Evolutionary conservation across 345 rosid species (phyloP).

Genomic region (Triadica sebifera): DNA sequence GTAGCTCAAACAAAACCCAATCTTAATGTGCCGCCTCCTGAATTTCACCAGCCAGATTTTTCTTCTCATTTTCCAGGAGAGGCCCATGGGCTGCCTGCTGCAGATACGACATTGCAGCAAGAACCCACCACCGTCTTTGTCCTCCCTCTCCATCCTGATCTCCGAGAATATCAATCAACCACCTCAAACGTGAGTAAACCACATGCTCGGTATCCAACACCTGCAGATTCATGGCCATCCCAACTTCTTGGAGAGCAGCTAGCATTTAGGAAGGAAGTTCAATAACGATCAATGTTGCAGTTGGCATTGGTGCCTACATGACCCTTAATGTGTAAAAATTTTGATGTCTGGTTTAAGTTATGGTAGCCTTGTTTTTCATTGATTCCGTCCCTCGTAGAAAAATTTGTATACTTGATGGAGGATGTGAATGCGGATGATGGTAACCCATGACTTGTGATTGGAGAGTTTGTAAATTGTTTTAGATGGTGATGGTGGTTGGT

Average conservation of each 20-base stretch:
- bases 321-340: neutral
- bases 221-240: constrained; percentile 79
- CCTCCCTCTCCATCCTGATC: constrained; percentile 55
- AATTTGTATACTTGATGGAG: neutral
- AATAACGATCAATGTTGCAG: neutral
- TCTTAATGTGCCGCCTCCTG: constrained; percentile 51
- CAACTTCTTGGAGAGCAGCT: constrained; percentile 51
- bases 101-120: constrained; percentile 45
- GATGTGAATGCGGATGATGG: neutral
- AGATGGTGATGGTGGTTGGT: too few relatives aligned
- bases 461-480: neutral
- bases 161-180: constrained; percentile 36
- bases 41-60: constrained; percentile 41
- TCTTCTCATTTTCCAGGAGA: constrained; percentile 33
- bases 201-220: constrained; percentile 75
- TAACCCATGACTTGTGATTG: neutral
- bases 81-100: constrained; percentile 23
- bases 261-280: constrained; percentile 16
- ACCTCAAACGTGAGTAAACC: constrained; percentile 69
- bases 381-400: neutral
- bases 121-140: constrained; percentile 52
- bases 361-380: neutral
- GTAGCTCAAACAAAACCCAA: constrained; percentile 49
- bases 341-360: constrained; percentile 1
- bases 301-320: neutral